phyloP scores from a whole-genome alignment of 768 basidiomycete species.

The Cystofilobasidium capitatum region DNA sequence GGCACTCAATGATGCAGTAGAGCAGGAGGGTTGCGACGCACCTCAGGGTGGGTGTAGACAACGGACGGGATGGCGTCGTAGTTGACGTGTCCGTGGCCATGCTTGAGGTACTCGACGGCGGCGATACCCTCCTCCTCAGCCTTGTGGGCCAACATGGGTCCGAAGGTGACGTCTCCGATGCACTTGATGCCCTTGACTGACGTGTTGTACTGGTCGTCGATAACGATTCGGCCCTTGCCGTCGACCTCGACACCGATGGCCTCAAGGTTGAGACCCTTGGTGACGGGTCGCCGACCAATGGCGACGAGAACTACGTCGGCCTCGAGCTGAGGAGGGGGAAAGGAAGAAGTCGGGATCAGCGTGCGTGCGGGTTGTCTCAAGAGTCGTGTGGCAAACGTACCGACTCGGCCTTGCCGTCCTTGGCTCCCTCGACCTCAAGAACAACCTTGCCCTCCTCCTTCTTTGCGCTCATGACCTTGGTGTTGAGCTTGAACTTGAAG shows the following conservation, averaged over 20 bases:
- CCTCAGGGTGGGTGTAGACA: constrained; percentile 80
- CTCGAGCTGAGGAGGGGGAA: constrained; percentile 47
- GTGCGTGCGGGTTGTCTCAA: constrained; percentile 46
- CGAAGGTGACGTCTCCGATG: constrained; percentile 97
- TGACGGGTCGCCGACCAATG: constrained; percentile 87
- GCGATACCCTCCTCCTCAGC: constrained; percentile 97
- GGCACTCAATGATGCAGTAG: too few relatives aligned
- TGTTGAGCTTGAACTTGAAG: constrained; percentile 94
- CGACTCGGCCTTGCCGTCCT: constrained; percentile 83
- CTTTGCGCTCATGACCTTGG: constrained; percentile 82
- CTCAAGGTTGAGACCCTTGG: constrained; percentile 75
- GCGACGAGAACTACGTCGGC: constrained; percentile 93
- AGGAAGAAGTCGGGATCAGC: background rate
- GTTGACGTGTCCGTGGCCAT: constrained; percentile 93
- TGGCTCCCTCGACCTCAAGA: constrained; percentile 79
- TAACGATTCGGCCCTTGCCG: constrained; percentile 78
- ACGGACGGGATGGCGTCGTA: constrained; percentile 91
- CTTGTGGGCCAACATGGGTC: constrained; percentile 98
- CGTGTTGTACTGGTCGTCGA: constrained; percentile 92
- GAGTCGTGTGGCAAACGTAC: constrained; percentile 44
- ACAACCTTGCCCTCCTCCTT: constrained; percentile 77
- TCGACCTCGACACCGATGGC: constrained; percentile 86
- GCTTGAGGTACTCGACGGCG: constrained; percentile 84
- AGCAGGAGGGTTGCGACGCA: too few relatives aligned
- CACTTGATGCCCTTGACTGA: constrained; percentile 80